phyloP scores from a whole-genome alignment of 2,329 filamentous ascomycete genomes.

The Cercospora sp. region DNA sequence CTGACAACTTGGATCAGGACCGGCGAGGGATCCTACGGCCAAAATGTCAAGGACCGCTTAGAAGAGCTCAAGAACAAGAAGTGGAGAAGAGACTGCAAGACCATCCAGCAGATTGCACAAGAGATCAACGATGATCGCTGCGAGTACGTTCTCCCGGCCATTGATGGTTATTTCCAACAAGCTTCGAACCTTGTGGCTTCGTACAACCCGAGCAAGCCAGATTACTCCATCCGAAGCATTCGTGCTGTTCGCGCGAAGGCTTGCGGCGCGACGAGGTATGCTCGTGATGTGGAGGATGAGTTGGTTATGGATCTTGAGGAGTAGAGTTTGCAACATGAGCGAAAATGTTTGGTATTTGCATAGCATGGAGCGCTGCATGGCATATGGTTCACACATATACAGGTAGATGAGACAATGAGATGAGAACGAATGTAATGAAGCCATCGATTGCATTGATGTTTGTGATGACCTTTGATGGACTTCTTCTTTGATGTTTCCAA shows the following conservation, averaged over 20 bases:
- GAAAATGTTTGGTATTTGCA: not conserved
- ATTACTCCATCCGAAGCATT: not conserved
- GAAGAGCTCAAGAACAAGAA: slow-evolving; percentile 14
- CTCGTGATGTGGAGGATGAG: slow-evolving; percentile 5
- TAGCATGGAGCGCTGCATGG: not conserved
- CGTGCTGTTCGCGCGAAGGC: slow-evolving; percentile 9
- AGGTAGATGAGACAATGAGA: not conserved
- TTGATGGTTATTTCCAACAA: slow-evolving; percentile 9
- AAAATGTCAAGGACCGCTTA: slow-evolving; percentile 9
- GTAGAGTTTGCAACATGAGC: not conserved
- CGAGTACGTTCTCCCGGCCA: slow-evolving; percentile 10
- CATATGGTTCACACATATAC: not conserved
- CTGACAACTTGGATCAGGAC: not conserved
- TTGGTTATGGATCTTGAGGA: slow-evolving; percentile 6
- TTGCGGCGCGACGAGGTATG: slow-evolving; percentile 3
- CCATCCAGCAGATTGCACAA: slow-evolving; percentile 8
- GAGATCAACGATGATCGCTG: slow-evolving; percentile 14
- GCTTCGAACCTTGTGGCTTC: slow-evolving; percentile 1
- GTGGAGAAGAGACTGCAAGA: slow-evolving; percentile 3
- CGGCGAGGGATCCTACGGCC: slow-evolving; percentile 9
- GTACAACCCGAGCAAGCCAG: slow-evolving; percentile 12
- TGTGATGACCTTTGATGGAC: not conserved
- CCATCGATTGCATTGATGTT: not conserved
- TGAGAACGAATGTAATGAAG: not conserved
- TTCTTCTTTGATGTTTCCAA: not conserved